These are phyloP conservation scores for Pelargonium australe DNA, from an alignment of 441 rosid species.

Conservation along the genomic window DNA sequence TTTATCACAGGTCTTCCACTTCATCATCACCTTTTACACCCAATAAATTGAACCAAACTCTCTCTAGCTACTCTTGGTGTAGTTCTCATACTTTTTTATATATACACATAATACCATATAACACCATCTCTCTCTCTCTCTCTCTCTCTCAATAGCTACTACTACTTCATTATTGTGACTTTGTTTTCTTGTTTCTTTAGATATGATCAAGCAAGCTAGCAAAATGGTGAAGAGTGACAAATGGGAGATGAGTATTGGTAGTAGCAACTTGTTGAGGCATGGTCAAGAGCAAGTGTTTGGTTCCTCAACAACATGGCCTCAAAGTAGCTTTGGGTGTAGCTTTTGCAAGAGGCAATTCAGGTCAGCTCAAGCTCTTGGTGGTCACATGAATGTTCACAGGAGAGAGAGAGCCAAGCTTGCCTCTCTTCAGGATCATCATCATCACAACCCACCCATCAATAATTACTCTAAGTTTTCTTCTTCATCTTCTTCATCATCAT, in stretches of 20 bases:
- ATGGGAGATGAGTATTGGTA: no score
- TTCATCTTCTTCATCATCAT: constrained; percentile 17
- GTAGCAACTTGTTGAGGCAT: not conserved
- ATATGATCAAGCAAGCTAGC: not conserved
- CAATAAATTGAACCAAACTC: constrained; percentile 11
- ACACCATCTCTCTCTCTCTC: constrained; percentile 18
- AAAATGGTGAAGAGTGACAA: constrained; percentile 2
- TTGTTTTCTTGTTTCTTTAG: no score
- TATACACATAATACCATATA: no score
- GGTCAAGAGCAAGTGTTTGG: constrained; percentile 24
- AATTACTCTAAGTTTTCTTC: not conserved
- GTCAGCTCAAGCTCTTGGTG: constrained; percentile 91
- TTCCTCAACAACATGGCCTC: constrained; percentile 45
- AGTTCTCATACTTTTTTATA: constrained; percentile 11
- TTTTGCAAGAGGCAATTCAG: constrained; percentile 66
- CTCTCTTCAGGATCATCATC: constrained; percentile 34
- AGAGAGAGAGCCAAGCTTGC: constrained; percentile 74
- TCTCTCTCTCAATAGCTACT: constrained; percentile 9
- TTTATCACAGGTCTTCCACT: constrained; percentile 23
- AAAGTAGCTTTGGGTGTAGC: constrained; percentile 55
- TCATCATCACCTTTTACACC: constrained; percentile 22
- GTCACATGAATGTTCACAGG: constrained; percentile 82
- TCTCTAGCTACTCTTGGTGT: constrained; percentile 14
- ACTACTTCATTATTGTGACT: not conserved
- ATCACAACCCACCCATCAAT: constrained; percentile 21